Base-by-base conservation (phyloP, 441 rosid genomes). In the Populus hybrid region DNA sequence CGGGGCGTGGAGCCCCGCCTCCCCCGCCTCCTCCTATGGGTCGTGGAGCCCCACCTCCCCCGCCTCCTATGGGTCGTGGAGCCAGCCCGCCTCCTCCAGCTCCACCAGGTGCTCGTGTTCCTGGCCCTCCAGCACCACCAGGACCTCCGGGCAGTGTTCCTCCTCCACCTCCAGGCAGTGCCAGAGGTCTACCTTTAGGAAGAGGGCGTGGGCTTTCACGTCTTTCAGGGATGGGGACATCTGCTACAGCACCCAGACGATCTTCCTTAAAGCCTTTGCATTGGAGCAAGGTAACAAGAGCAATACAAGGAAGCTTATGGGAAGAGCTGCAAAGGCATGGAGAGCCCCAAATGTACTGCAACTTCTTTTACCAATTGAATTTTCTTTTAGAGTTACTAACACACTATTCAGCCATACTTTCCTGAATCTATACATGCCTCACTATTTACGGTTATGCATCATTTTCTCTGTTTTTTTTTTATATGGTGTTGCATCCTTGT, bases 301-400 rank as follows among this genome's bases (percentile, higher is more conserved):
- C 95, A 78, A 79, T 96, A 72, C 98, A 94, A 85, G 99, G 99
- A 89, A 96, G 98, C 87, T 92, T 96, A 81, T 96, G 98, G 99
- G 98, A 96, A 28, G 98, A 96, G 87, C 79, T 96, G 83, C 99
- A 96, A 82, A 94, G 88, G 84, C 91, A 88, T 68, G 97, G 93
- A 75, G 98, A 90, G 75, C 85, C 90, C 74, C 99, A 93, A 84
- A 92, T 73, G 98, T 94, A 90, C 46, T 64, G 73, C 67, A 72
- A 81, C 87, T 79, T 74, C 77, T 79, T 71, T 67, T 80, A 26
- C 70, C 40, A 50, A 26, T 38, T 23, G 69, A 66, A 50, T 69
- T 57, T 65, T 66, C 32, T 80, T 50, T 78, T 67, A 11, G 8
- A 69, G 42, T 70, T 20, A 38, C 14, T 69, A 46, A 23, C 53